Percentiles rank a stretch among this genome's conserved stretches.
phyloP scores from a whole-genome alignment of 192 early-diverging fungal genomes.

The Backusella tuberculispora region DNA sequence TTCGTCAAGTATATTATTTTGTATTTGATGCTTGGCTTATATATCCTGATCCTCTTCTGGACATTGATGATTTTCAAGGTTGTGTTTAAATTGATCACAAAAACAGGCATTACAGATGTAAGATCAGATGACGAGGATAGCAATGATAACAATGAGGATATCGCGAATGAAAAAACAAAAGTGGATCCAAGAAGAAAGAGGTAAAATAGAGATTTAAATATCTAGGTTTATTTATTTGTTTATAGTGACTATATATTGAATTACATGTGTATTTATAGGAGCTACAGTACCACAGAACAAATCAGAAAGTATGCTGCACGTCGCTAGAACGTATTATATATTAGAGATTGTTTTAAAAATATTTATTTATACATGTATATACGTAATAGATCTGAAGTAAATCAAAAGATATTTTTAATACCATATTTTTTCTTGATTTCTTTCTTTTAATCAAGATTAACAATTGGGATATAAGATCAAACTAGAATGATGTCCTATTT shows the following conservation, averaged over 20 bases:
- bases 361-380: not conserved
- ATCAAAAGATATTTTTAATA: no score
- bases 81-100: slow-evolving; percentile 59
- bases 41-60: slow-evolving; percentile 71
- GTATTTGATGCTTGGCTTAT: slow-evolving; percentile 49
- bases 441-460: no score
- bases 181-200: not conserved
- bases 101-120: slow-evolving; percentile 60
- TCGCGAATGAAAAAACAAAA: not conserved
- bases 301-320: not conserved
- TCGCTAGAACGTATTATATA: not conserved
- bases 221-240: not conserved
- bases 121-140: slow-evolving; percentile 69
- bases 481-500: no score
- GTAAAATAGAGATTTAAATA: no score
- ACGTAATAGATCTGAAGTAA: not conserved
- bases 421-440: no score
- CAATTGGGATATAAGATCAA: no score
- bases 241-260: not conserved
- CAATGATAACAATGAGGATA: slow-evolving; percentile 18
- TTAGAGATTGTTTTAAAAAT: not conserved
- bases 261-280: not conserved
- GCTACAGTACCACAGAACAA: not conserved
- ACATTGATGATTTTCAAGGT: slow-evolving; percentile 65
- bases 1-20: slow-evolving; percentile 48